Conservation (phyloP, 768 basidiomycete genomes). For the Leccinum truebloodii region DNA sequence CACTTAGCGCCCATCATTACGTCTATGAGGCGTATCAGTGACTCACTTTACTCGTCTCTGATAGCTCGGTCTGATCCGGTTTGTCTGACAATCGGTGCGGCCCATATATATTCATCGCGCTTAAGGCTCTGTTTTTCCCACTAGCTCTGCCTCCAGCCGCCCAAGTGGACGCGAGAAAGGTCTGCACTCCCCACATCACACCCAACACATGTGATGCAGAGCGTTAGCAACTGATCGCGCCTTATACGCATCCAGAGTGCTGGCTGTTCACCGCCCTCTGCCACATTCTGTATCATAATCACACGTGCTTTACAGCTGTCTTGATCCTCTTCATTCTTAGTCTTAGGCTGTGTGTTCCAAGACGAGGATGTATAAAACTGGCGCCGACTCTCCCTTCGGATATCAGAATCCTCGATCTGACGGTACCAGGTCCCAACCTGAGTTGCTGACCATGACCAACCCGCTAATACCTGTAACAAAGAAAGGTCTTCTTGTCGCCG, state of each 20-base stretch:
- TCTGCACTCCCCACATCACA: too few species aligned
- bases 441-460: neutral
- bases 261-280: neutral
- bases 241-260: neutral
- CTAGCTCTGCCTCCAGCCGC: neutral
- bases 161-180: neutral
- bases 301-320: neutral
- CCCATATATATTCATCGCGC: neutral
- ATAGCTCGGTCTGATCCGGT: neutral
- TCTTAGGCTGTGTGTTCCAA: neutral
- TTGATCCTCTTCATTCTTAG: neutral
- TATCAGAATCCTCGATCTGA: neutral
- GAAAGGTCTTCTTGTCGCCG: slow-evolving; percentile 25
- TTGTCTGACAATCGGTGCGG: neutral
- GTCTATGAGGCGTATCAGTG: neutral
- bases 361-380: neutral
- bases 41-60: neutral
- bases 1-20: neutral
- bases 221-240: neutral
- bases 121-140: neutral
- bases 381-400: neutral
- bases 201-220: neutral
- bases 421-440: neutral
- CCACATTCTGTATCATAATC: neutral
- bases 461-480: slow-evolving; percentile 1